Base-by-base conservation (phyloP, 345 rosid genomes). In the Euclidium syriacum region DNA sequence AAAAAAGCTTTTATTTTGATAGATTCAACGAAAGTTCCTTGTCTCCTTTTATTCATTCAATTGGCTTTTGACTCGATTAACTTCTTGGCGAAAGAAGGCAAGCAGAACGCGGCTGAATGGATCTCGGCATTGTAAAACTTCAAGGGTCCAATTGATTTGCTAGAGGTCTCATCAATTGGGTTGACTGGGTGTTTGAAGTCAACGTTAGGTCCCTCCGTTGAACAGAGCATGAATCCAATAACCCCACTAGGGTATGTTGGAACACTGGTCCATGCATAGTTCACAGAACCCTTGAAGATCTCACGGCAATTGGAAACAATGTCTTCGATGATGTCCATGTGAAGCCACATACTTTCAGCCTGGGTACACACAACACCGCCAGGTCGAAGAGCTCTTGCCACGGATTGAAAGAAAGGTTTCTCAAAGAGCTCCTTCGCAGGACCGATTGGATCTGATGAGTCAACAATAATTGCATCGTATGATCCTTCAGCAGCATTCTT, bases 241-340 rank as follows among this genome's bases (percentile, higher is more conserved):
- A 75, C 80, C 5, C 85, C 85, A 55, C 82, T 81, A 10, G 80
- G 80, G 65, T 78, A 75, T 0, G 82, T 52, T 1, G 82, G 85
- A 43, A 78, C 82, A 9, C 15, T n/a, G 6, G 82, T 67, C 85
- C 95, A 87, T 33, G 95, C 95, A 50, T 81, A 81, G 64, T 54
- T 56, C 39, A 62, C 60, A 26, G 82, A 78, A 36, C 85, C 85
- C 67, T 47, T 52, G 63, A 81, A 81, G 30, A 73, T 57, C 5
- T 19, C 52, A 18, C 20, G 73, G 48, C 75, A 78, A 8, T 81
- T 80, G 22, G 78, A 47, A 38, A 84, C 83, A 42, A 87, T 78
- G 67, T 79, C 82, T 68, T 68, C 65, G 11, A 81, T 57, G 59
- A 32, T 65, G 72, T 65, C 54, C n/a, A 62, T 36, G 11, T 47